phyloP scores from a whole-genome alignment of 257 asterid genomes.

The Oldenlandia corymbosa region DNA sequence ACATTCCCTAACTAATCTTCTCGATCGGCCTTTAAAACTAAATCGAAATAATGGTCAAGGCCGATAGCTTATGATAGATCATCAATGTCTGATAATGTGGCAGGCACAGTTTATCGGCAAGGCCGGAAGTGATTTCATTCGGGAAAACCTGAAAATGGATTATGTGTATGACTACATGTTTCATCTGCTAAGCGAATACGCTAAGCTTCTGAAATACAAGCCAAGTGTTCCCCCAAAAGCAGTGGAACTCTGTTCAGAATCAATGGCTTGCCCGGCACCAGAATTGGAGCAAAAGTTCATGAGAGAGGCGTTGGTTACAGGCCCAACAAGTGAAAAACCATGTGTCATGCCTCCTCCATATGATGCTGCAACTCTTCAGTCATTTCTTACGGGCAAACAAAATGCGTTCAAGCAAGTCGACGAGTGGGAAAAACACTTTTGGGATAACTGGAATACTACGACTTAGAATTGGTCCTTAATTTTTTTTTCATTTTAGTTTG shows the following conservation, averaged over 20 bases:
- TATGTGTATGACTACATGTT: slow-evolving; percentile 62
- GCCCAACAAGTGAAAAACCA: background rate
- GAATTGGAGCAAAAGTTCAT: slow-evolving; percentile 10
- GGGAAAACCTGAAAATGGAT: slow-evolving; percentile 53
- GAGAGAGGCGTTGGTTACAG: background rate
- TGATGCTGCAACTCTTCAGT: slow-evolving; percentile 4
- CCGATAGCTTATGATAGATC: no score
- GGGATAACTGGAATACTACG: background rate
- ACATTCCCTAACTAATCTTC: no score
- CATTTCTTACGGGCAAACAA: background rate
- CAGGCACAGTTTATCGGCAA: slow-evolving; percentile 62
- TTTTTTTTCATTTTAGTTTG: no score
- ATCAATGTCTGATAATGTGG: no score
- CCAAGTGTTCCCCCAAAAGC: slow-evolving; percentile 11
- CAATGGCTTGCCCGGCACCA: slow-evolving; percentile 5
- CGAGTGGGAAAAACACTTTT: slow-evolving; percentile 5
- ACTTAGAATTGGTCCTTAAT: no score
- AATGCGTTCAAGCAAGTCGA: background rate
- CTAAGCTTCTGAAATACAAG: slow-evolving; percentile 10
- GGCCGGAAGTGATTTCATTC: slow-evolving; percentile 48
- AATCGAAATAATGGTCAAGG: no score
- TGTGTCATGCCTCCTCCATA: slow-evolving; percentile 12
- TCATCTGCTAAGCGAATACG: slow-evolving; percentile 3
- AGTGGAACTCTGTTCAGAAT: slow-evolving; percentile 10
- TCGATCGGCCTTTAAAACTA: no score